These are phyloP conservation scores for Pleurotus djamor DNA, from an alignment of 768 basidiomycete species.

Conservation along the genomic window DNA sequence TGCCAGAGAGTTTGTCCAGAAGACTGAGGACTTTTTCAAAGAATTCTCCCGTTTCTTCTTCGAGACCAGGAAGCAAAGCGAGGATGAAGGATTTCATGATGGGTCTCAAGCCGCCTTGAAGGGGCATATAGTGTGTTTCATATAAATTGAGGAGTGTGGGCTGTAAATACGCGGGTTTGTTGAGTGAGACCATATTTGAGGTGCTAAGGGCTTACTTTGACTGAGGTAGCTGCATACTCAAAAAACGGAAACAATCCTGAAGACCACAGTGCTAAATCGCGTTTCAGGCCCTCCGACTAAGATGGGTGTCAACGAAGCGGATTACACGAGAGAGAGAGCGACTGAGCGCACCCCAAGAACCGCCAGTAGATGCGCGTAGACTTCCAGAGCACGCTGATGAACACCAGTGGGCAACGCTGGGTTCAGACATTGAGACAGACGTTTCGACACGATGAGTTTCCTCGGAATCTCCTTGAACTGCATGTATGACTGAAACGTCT, in stretches of 20 bases:
- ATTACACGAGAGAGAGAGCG: neutral
- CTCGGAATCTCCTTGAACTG: constrained; percentile 96
- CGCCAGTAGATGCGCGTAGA: constrained; percentile 87
- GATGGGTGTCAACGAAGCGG: constrained; percentile 4
- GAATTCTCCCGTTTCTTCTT: constrained; percentile 97
- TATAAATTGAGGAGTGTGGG: constrained; percentile 90
- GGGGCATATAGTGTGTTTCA: constrained; percentile 87
- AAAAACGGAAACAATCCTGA: constrained; percentile 98
- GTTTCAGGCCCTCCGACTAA: constrained; percentile 82
- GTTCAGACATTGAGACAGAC: constrained; percentile 93
- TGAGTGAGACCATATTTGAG: constrained; percentile 4
- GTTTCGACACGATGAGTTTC: constrained; percentile 92
- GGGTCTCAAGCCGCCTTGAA: constrained; percentile 79
- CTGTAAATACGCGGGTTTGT: constrained; percentile 29
- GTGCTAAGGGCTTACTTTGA: constrained; percentile 56
- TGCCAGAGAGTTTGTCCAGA: constrained; percentile 78
- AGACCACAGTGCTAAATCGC: constrained; percentile 91
- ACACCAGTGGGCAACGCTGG: constrained; percentile 97
- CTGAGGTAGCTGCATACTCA: constrained; percentile 98
- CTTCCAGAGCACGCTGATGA: constrained; percentile 94
- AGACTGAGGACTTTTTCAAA: constrained; percentile 89
- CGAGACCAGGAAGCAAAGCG: constrained; percentile 89
- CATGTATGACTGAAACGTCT: constrained; percentile 93
- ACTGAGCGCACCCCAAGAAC: constrained; percentile 76
- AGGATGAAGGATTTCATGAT: constrained; percentile 94